These are phyloP conservation scores for Petunia axillaris DNA, from an alignment of 257 asterid genomes.

Conservation along the genomic window DNA sequence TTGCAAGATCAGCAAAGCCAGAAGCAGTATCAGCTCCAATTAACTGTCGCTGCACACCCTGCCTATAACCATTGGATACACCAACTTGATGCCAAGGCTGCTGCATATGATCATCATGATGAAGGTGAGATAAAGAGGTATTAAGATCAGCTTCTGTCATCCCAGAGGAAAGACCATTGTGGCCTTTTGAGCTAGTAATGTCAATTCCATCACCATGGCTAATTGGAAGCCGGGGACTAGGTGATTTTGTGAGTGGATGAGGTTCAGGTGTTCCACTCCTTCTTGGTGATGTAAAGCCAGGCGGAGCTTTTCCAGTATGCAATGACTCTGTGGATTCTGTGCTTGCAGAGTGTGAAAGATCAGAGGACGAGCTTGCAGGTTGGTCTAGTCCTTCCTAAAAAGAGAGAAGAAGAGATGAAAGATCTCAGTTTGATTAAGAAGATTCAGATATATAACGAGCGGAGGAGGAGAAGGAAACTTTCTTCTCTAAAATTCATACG, in stretches of 20 bases:
- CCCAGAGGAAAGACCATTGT: constrained; percentile 43
- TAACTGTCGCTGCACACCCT: constrained; percentile 45
- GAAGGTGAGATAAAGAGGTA: constrained; percentile 45
- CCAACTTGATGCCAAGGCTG: constrained; percentile 42
- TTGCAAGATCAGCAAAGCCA: constrained; percentile 39
- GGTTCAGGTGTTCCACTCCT: constrained; percentile 37
- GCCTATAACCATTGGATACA: constrained; percentile 35
- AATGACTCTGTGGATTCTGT: constrained; percentile 33
- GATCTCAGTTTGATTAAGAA: not conserved
- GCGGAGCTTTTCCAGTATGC: constrained; percentile 26
- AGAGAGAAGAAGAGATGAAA: not conserved
- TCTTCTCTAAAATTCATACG: too few relatives aligned
- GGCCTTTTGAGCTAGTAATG: constrained; percentile 34
- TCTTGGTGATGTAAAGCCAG: constrained; percentile 33
- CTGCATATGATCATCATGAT: constrained; percentile 36
- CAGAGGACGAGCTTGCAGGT: constrained; percentile 37
- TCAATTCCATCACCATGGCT: constrained; percentile 31
- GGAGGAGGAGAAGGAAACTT: not conserved
- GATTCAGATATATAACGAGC: not conserved
- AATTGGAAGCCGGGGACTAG: constrained; percentile 43
- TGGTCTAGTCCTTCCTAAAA: constrained; percentile 70
- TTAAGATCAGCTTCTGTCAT: constrained; percentile 54
- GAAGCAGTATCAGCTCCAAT: constrained; percentile 42
- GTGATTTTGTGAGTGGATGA: constrained; percentile 35
- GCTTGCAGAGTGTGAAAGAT: constrained; percentile 59